These are phyloP conservation scores for Euphrasia arctica DNA, from an alignment of 305 asterid species.

Conservation along the genomic window DNA sequence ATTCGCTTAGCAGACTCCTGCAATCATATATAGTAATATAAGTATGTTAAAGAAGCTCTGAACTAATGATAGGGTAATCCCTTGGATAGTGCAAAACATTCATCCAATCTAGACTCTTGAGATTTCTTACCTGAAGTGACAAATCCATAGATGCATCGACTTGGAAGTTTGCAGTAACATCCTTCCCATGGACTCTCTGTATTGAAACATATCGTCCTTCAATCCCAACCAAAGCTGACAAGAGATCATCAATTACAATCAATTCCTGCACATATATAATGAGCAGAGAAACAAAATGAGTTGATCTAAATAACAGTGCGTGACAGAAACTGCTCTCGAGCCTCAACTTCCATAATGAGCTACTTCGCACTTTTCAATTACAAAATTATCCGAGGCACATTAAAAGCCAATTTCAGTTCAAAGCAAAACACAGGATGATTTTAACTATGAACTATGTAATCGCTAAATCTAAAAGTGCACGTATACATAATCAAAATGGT, in stretches of 20 bases:
- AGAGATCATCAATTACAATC: slow-evolving; percentile 82
- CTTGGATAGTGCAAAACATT: slow-evolving; percentile 14
- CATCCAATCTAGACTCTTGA: slow-evolving; percentile 15
- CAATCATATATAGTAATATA: slow-evolving; percentile 25
- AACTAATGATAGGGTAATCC: slow-evolving; percentile 16
- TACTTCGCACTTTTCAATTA: slow-evolving; percentile 4
- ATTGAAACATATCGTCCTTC: slow-evolving; percentile 88
- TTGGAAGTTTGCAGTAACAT: slow-evolving; percentile 51
- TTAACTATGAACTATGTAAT: slow-evolving; percentile 11
- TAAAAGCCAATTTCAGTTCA: slow-evolving; percentile 24
- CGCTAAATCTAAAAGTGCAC: background rate
- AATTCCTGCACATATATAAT: slow-evolving; percentile 62
- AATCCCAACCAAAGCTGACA: slow-evolving; percentile 81
- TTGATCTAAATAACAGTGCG: slow-evolving; percentile 2
- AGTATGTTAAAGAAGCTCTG: slow-evolving; percentile 17
- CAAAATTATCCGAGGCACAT: slow-evolving; percentile 17
- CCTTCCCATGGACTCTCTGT: slow-evolving; percentile 61
- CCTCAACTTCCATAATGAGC: slow-evolving; percentile 7
- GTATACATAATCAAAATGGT: slow-evolving; percentile 7
- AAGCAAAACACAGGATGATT: background rate
- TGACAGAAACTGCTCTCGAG: slow-evolving; percentile 14
- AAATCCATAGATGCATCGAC: slow-evolving; percentile 97
- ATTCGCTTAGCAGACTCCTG: slow-evolving; percentile 90
- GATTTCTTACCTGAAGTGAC: slow-evolving; percentile 72
- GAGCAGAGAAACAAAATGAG: slow-evolving; percentile 8